Evolutionary conservation across 2,329 filamentous ascomycete genomes (phyloP), one percentile per base, ranked within the genome.

Genomic region (Paramyrothecium roridum): DNA sequence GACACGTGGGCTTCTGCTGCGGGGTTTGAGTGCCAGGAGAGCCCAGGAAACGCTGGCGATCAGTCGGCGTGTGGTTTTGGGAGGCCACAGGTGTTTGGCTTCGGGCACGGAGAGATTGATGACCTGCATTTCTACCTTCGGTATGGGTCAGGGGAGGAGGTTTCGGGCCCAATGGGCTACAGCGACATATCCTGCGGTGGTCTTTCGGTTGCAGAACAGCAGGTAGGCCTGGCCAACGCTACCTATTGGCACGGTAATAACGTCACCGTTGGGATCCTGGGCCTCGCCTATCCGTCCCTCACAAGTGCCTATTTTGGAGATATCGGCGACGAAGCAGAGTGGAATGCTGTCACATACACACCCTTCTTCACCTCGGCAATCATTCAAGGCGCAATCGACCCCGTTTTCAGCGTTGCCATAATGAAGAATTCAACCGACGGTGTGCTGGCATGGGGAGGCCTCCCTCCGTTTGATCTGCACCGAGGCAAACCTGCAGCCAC

Each of bases 201-300:
- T 10, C 61, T 82, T 30, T 68, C 65, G 0, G 78, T 81, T 37
- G 62, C 65, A 19, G 67, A 69, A 33, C 79, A 81, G 64, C 74
- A 79, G 61, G 72, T 81, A 48, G 78, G 74, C 13, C 69, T 83
- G 20, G 80, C 77, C 48, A 80, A 76, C 61, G 69, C 67, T 55
- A 80, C 79, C 2, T 74, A 73, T 62, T 82, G 80, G 80, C 70
- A 70, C 54, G 80, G 80, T 48, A 76, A 81, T 66, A 81, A 81
- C 63, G 61, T 75, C 47, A 82, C 80, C 22, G 77, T 76, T 54
- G 80, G 80, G 7, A 68, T 82, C 48, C 65, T 82, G 20, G 80
- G 80, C 0, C 71, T 83, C 55, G 79, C 77, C 1, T 82, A 80
- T 54, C 76, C 78, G 2, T 72, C 76, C 45, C 65, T 83, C 30